Conservation (phyloP, 495 filamentous ascomycete species). For the Penicillium mononematosum region DNA sequence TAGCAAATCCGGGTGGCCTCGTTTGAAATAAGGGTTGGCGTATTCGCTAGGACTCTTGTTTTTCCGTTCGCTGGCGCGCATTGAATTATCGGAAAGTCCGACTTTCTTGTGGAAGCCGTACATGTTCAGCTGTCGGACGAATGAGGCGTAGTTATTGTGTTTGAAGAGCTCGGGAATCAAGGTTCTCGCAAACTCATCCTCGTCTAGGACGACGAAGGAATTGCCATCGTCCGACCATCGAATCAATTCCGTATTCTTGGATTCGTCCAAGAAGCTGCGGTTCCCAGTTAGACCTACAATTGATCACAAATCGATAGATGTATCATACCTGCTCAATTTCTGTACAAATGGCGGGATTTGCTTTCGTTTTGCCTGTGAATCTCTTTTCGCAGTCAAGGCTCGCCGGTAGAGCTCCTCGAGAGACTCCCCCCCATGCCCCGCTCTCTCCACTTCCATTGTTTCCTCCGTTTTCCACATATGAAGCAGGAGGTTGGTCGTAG, state of each 20-base stretch:
- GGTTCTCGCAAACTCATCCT: constrained; percentile 98
- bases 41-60: constrained; percentile 98
- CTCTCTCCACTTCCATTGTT: constrained; percentile 36
- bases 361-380: constrained; percentile 81
- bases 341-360: constrained; percentile 98
- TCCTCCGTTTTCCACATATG: constrained; percentile 47
- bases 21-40: constrained; percentile 92
- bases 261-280: constrained; percentile 84
- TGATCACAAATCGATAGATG: neutral
- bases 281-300: constrained; percentile 23
- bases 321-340: constrained; percentile 86
- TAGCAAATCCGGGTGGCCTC: constrained; percentile 86
- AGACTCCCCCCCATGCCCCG: constrained; percentile 61
- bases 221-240: constrained; percentile 96
- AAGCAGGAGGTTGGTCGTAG: constrained; percentile 47
- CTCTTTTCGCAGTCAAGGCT: constrained; percentile 73
- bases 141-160: constrained; percentile 98
- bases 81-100: constrained; percentile 92
- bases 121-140: constrained; percentile 98
- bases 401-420: constrained; percentile 74
- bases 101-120: constrained; percentile 99
- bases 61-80: constrained; percentile 94
- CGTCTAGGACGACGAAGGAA: constrained; percentile 94
- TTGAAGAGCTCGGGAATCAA: constrained; percentile 98
- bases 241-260: constrained; percentile 89